Conservation (phyloP, 176 grass and related monocot species). For the maize (Zea mays) region DNA sequence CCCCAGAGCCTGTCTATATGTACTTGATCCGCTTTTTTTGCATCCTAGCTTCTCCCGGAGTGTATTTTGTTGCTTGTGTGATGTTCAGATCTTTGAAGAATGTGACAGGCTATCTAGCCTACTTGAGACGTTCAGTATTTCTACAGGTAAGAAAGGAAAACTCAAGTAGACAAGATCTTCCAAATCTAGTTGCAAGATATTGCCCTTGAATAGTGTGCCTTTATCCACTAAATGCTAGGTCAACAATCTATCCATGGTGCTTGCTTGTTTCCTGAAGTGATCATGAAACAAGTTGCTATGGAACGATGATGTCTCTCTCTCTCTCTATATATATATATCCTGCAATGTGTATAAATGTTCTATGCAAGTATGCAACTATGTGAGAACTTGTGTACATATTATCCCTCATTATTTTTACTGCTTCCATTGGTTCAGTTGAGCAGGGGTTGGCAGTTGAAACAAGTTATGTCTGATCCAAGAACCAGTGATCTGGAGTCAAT, state of each 20-base stretch:
- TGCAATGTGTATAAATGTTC: too few species aligned
- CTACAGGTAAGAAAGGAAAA: slow-evolving; percentile 18
- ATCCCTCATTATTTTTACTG: background rate
- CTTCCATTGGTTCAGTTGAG: slow-evolving; percentile 16
- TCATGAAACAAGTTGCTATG: slow-evolving; percentile 44
- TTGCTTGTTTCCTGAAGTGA: slow-evolving; percentile 35
- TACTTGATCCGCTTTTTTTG: background rate
- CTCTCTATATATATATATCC: slow-evolving; percentile 1
- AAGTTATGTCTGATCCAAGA: slow-evolving; percentile 12
- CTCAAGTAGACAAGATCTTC: slow-evolving; percentile 21
- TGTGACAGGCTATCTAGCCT: slow-evolving; percentile 5
- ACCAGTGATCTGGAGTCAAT: slow-evolving; percentile 24
- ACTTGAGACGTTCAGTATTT: slow-evolving; percentile 4
- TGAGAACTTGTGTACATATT: background rate
- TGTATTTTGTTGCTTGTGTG: slow-evolving; percentile 15
- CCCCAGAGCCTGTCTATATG: background rate
- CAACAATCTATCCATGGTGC: slow-evolving; percentile 40
- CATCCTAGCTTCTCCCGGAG: background rate
- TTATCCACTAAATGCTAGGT: slow-evolving; percentile 54
- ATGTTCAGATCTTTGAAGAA: slow-evolving; percentile 15
- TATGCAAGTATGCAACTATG: background rate
- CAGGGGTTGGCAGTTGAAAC: background rate
- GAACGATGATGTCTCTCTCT: slow-evolving; percentile 18
- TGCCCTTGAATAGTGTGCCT: slow-evolving; percentile 46
- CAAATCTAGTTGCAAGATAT: slow-evolving; percentile 40